Conservation (phyloP, 768 basidiomycete genomes). For the Podaxis sp. region DNA sequence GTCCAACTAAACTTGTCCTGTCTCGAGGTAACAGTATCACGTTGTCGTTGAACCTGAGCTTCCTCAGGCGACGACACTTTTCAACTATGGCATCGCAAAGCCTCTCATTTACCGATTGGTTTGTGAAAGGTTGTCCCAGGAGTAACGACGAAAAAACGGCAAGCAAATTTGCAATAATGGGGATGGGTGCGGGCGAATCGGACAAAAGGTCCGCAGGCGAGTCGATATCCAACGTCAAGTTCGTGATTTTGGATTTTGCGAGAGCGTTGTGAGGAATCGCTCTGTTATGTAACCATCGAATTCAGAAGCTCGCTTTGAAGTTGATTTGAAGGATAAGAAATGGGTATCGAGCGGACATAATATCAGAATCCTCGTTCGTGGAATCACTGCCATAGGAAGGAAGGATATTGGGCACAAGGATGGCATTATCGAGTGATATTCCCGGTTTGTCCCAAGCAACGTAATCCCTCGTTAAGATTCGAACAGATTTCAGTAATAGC, state of each 20-base stretch:
- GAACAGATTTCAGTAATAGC: neutral
- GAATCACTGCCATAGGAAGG: neutral
- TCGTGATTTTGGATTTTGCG: neutral
- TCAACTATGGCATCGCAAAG: neutral
- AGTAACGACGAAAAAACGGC: neutral
- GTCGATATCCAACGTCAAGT: neutral
- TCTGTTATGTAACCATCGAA: neutral
- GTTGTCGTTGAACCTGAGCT: neutral
- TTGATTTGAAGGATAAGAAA: neutral
- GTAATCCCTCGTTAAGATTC: neutral
- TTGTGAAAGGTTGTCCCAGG: neutral
- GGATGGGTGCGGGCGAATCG: neutral
- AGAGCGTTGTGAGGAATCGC: neutral
- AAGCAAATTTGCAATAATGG: neutral
- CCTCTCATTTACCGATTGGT: neutral
- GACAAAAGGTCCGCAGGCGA: neutral
- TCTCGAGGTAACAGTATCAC: neutral
- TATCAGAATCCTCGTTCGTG: neutral
- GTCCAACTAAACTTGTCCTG: neutral
- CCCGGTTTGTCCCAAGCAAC: neutral
- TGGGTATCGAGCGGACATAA: neutral
- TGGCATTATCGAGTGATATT: neutral
- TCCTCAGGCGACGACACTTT: neutral
- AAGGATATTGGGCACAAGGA: neutral
- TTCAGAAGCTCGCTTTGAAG: neutral